Base-by-base conservation (phyloP, 2,329 filamentous ascomycete genomes). In the Hortaea werneckii region DNA sequence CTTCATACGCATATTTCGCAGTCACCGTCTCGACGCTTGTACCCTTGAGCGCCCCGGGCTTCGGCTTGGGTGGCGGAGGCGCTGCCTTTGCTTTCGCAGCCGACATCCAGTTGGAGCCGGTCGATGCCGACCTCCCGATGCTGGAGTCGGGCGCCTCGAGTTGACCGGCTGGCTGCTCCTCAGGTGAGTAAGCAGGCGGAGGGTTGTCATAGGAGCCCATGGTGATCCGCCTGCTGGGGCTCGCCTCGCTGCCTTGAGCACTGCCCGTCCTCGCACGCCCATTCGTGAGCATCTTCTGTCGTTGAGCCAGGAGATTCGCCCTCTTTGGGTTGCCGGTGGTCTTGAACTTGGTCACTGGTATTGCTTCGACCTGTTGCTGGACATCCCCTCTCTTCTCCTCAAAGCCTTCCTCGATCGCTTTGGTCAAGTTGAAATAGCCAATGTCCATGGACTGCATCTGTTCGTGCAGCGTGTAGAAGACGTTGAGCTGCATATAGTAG, bases 401-500 rank as follows among this genome's bases (percentile, higher is more conserved):
- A 65, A 94, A 98, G 9, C 87, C 89, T 53, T 90, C 90, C 65
- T 95, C 87, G 38, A 98, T 83, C 59, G 94, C 89, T 29, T 86
- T 76, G 1, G 85, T 86, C 43, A 98, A 77, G 65, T 98, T 86
- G 67, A 98, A 98, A 70, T 98, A 98, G 50, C 88, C 88, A 62
- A 98, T 98, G 61, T 96, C 89, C 65, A 94, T 88, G 55, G 78
- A 81, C 70, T 98, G 92, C 92, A 98, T 98, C 69, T 83, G 87
- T 68, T 96, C 90, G 65, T 98, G 92, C 44, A 98, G 75, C 1
- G 92, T 98, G 69, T 98, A 98, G 67, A 96, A 98, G 54, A 98
- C 87, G 67, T 98, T 98, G 54, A 98, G 79, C 68, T 98, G 92
- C 92, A 98, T 98, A 74, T 96, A 98, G 71, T 98, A 98, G 72